Conservation (phyloP, 768 basidiomycete genomes). For the Kwoniella mangroviensis region DNA sequence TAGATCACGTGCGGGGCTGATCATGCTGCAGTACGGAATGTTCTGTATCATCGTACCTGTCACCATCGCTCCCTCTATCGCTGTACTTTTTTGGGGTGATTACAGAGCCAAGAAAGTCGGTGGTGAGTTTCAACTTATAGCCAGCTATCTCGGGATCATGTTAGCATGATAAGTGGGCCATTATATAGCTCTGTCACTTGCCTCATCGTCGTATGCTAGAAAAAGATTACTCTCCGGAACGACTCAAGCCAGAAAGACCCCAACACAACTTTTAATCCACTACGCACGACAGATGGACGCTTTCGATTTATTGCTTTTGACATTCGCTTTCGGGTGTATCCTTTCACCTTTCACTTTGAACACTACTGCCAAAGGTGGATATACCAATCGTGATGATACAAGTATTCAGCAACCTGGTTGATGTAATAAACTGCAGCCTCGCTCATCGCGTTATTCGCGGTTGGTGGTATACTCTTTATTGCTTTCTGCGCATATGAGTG, state of each 20-base stretch:
- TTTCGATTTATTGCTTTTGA: constrained; percentile 49
- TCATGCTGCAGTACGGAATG: constrained; percentile 33
- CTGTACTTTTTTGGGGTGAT: constrained; percentile 41
- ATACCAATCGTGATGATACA: constrained; percentile 34
- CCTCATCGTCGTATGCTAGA: constrained; percentile 42
- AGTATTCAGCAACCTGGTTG: not conserved
- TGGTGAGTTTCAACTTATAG: not conserved
- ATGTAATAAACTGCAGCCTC: constrained; percentile 21
- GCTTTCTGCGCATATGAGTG: constrained; percentile 57
- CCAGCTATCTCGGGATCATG: not conserved
- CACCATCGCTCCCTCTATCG: constrained; percentile 38
- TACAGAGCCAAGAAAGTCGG: constrained; percentile 37
- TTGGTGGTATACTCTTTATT: constrained; percentile 61
- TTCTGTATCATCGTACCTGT: constrained; percentile 48
- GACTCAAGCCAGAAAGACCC: constrained; percentile 11
- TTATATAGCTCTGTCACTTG: constrained; percentile 33
- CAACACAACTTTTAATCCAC: constrained; percentile 24
- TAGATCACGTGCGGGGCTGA: too few relatives aligned
- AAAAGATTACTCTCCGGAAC: constrained; percentile 23
- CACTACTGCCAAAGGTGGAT: constrained; percentile 41
- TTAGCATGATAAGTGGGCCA: not conserved
- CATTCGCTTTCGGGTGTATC: constrained; percentile 45
- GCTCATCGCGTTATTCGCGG: constrained; percentile 62
- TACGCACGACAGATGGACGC: constrained; percentile 42
- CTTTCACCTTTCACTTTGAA: constrained; percentile 50